Conservation (phyloP, 139 green algal species). For the Chlorella vulgaris region DNA sequence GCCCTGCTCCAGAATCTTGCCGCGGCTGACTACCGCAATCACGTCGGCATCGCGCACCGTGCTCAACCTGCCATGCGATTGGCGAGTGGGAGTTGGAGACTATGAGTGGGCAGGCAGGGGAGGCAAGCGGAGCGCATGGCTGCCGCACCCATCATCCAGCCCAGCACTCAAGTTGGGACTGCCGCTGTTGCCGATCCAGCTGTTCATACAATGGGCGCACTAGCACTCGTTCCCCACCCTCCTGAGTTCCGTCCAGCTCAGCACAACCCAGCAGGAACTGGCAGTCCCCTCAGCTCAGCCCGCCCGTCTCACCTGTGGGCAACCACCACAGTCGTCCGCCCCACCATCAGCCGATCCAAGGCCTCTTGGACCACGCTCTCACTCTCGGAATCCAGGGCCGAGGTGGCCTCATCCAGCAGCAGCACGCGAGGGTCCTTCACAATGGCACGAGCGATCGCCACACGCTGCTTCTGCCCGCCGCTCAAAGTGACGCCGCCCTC, state of each 20-base stretch:
- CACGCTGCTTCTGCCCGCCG: too few species aligned
- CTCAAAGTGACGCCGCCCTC: constrained; percentile 58
- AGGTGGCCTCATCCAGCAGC: constrained; percentile 73
- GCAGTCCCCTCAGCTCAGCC: too few species aligned
- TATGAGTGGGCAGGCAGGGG: background rate
- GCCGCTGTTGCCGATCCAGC: too few species aligned
- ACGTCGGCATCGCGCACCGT: constrained; percentile 83
- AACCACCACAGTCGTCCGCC: constrained; percentile 89
- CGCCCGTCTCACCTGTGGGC: constrained; percentile 73
- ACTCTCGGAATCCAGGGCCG: constrained; percentile 58
- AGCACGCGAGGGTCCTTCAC: constrained; percentile 48
- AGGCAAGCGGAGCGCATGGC: background rate
- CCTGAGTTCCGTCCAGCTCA: too few species aligned
- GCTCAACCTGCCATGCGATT: constrained; percentile 49
- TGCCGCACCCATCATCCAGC: background rate
- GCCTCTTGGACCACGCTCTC: constrained; percentile 65
- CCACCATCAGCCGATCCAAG: constrained; percentile 62
- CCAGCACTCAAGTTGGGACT: too few species aligned
- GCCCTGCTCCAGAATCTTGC: constrained; percentile 69
- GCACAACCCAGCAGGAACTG: too few species aligned
- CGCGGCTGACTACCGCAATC: constrained; percentile 83
- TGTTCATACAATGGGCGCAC: too few species aligned
- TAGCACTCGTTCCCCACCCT: too few species aligned
- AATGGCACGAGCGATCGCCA: constrained; percentile 81
- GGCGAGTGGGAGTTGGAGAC: background rate